Base-by-base conservation (phyloP, 1,284 basidiomycete species). In the Neolentinus lepideus region DNA sequence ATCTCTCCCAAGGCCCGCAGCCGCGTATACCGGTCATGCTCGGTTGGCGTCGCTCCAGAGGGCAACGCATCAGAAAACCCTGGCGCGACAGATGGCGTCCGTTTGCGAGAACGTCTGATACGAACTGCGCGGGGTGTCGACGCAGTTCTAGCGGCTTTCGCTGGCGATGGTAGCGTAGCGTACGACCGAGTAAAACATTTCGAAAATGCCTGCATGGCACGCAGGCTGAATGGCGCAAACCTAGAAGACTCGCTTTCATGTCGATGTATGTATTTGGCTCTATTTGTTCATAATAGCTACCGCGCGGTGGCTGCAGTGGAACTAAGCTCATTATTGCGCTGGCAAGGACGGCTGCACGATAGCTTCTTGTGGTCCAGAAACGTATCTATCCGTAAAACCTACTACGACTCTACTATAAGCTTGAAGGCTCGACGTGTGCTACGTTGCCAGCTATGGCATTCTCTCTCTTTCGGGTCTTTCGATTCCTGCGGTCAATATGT, bases 91-190 rank as follows among this genome's bases (percentile, higher is more conserved):
- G 68, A 61, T 1, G 59, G 68, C 64, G 77, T 80, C 65, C 79
- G 79, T 50, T 50, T 50, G 22, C 47, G 47, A 3, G 16, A 16
- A 55, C 86, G 82, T 53, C 88, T 83, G n/a, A 80, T 73, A 54
- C 84, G 83, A 46, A 90, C 86, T 31, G 85, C 85, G 43, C 81
- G 76, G 1, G 87, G 87, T 0, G 85, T 79, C 0, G 88, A 89
- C 4, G 79, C 75, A 24, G 83, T 84, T 46, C 85, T 75, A 3
- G 88, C 85, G 51, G 69, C 68, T 0, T 76, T 75, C 12, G 85
- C 83, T 16, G 69, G 66, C 8, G 74, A 69, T 1, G 75, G 69
- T 35, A 78, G 61, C 26, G 80, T 79, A 22, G 78, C 72, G 67
- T 84, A 86, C 43, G 74, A 65, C 47, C 81, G 75, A 54, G 74